These are phyloP conservation scores for Solanum rostratum DNA, from an alignment of 257 asterid genomes.

Conservation along the genomic window DNA sequence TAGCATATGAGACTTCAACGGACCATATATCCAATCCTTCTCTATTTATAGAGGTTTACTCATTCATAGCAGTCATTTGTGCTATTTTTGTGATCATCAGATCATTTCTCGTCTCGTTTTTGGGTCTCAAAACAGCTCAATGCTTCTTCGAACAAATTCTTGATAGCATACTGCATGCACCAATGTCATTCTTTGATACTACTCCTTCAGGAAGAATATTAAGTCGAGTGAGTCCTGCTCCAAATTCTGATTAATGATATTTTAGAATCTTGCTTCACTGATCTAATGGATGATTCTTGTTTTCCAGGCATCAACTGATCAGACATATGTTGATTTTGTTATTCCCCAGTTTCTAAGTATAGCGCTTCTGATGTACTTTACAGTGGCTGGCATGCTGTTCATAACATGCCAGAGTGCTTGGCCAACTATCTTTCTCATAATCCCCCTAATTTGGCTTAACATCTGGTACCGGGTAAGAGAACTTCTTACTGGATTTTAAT, in stretches of 20 bases:
- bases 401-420: slow-evolving; percentile 54
- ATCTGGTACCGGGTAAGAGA: slow-evolving; percentile 57
- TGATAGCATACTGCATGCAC: slow-evolving; percentile 53
- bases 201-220: slow-evolving; percentile 76
- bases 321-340: slow-evolving; percentile 31
- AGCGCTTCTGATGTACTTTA: slow-evolving; percentile 18
- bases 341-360: slow-evolving; percentile 38
- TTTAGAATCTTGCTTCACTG: neutral
- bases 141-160: slow-evolving; percentile 38
- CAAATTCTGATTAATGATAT: neutral
- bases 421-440: slow-evolving; percentile 44
- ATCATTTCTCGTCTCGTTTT: slow-evolving; percentile 12
- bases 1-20: slow-evolving; percentile 61
- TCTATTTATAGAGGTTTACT: slow-evolving; percentile 30
- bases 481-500: neutral
- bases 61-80: slow-evolving; percentile 22
- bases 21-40: slow-evolving; percentile 20
- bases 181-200: slow-evolving; percentile 81
- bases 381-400: slow-evolving; percentile 28
- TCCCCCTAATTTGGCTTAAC: slow-evolving; percentile 59
- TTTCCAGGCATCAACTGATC: slow-evolving; percentile 63
- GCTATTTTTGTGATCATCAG: slow-evolving; percentile 21
- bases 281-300: neutral
- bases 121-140: slow-evolving; percentile 51
- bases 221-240: slow-evolving; percentile 44